Percentiles rank a stretch among this genome's conserved stretches.
phyloP scores from a whole-genome alignment of 768 basidiomycete species.

The Lactarius pseudohatsudake region DNA sequence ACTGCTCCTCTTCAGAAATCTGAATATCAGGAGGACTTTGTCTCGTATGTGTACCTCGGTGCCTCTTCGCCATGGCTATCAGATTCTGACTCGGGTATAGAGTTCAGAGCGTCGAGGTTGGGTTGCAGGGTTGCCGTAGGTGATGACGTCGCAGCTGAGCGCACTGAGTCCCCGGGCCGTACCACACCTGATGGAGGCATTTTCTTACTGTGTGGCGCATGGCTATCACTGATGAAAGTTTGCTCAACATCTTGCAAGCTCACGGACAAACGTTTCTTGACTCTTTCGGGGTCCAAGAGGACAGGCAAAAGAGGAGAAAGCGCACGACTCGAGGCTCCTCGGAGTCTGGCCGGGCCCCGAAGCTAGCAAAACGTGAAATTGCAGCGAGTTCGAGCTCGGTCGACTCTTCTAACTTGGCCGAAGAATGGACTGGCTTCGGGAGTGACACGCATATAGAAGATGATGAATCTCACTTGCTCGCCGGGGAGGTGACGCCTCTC shows the following conservation, averaged over 20 bases:
- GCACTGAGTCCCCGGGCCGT: too few relatives aligned
- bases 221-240: constrained; percentile 32
- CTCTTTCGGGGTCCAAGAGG: constrained; percentile 38
- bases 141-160: not conserved
- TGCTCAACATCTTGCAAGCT: constrained; percentile 45
- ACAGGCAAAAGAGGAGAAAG: constrained; percentile 31
- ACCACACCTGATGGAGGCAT: too few relatives aligned
- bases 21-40: constrained; percentile 10
- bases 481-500: not conserved
- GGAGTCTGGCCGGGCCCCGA: constrained; percentile 4
- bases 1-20: constrained; percentile 27
- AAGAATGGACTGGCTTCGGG: constrained; percentile 46
- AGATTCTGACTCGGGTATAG: not conserved
- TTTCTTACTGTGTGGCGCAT: not conserved
- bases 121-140: not conserved
- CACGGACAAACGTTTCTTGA: constrained; percentile 49
- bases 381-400: constrained; percentile 1
- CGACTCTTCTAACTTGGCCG: constrained; percentile 30
- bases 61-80: constrained; percentile 18
- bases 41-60: constrained; percentile 3
- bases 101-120: not conserved
- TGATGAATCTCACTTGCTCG: constrained; percentile 19
- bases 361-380: constrained; percentile 11
- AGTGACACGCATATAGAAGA: constrained; percentile 10
- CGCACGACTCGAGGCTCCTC: not conserved